Conservation (phyloP, 352 stramenopile species). For the Albugo laibachii region DNA sequence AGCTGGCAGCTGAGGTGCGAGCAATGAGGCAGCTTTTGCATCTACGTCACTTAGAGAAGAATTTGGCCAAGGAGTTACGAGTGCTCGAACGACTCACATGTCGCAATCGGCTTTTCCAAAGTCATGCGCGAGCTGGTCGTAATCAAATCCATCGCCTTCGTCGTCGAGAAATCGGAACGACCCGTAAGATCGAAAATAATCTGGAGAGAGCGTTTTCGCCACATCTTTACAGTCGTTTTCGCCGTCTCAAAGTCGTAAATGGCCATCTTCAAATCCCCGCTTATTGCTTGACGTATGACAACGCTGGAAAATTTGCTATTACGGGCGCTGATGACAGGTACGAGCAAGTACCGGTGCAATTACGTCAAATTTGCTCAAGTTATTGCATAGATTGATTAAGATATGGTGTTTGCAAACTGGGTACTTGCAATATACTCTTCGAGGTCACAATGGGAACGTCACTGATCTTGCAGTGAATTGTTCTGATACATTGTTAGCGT, state of each 20-base stretch:
- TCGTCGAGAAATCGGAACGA: constrained; percentile 19
- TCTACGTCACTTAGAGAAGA: constrained; percentile 20
- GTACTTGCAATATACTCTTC: constrained; percentile 60
- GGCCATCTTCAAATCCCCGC: constrained; percentile 87
- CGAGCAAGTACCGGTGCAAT: neutral
- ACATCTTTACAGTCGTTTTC: constrained; percentile 62
- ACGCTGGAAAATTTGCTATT: constrained; percentile 88
- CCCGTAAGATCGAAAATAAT: constrained; percentile 37
- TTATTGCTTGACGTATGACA: constrained; percentile 94
- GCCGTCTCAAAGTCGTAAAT: constrained; percentile 75
- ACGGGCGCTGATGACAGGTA: constrained; percentile 92
- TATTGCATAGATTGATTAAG: constrained; percentile 78
- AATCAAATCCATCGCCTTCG: neutral
- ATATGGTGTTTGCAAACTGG: constrained; percentile 86
- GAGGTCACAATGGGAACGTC: constrained; percentile 77
- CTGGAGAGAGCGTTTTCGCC: constrained; percentile 16
- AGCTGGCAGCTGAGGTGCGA: constrained; percentile 45
- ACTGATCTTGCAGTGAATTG: constrained; percentile 78
- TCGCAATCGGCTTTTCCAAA: neutral
- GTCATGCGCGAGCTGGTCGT: neutral
- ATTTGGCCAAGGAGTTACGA: too few species aligned
- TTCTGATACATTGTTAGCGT: constrained; percentile 60
- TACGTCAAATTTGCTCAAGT: neutral
- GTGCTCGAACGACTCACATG: too few species aligned
- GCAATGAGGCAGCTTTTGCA: constrained; percentile 55